Evolutionary conservation across 805 yeast species (phyloP), one percentile per base, ranked within the genome.

Genomic region (Metschnikowia rubicola): DNA sequence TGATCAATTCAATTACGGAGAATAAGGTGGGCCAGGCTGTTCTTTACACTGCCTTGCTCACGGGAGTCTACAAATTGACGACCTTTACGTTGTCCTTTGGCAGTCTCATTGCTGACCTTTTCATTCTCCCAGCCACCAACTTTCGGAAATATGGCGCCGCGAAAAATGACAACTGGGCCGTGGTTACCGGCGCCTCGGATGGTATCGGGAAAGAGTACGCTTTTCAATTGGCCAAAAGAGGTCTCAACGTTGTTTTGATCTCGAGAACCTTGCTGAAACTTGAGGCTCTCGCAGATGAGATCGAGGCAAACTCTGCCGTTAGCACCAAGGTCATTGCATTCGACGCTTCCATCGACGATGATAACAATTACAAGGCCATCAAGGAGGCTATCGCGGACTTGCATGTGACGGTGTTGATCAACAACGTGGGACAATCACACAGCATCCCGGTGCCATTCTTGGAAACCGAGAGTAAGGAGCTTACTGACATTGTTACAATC

Each of bases 151-250:
- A 90, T 61, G 96, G 97, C n/a, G 85, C 92, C 28, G 7, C 5
- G 26, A 73, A 74, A 50, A 49, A 56, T 17, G 86, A 85, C 28
- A 74, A 79, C 35, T 94, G 97, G 92, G 97, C 97, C n/a, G 86
- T 94, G 30, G 79, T 94, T 13, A 94, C 99, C 7, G 99, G 99
- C 48, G 95, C 97, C 3, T 88, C 97, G 40, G 98, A 94, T 64
- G 99, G 99, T 32, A 86, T 94, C 61, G 99, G 99, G 48, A 89
- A 91, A 64, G 96, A 94, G 65, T 94, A 80, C 62, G 84, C 97
- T 2, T 21, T 61, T 69, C 98, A 92, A 69, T 77, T 94, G 67
- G 99, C 98, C 10, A 67, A 76, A 44, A 82, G 78, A 54, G 96
- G 96, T 2, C 85, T 91, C 65, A 91, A 90, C 57, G 66, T 94